Percentiles rank a stretch among this genome's conserved stretches.
These are phyloP conservation scores for Pythium biforme DNA, from an alignment of 352 stramenopile species.

Conservation along the genomic window DNA sequence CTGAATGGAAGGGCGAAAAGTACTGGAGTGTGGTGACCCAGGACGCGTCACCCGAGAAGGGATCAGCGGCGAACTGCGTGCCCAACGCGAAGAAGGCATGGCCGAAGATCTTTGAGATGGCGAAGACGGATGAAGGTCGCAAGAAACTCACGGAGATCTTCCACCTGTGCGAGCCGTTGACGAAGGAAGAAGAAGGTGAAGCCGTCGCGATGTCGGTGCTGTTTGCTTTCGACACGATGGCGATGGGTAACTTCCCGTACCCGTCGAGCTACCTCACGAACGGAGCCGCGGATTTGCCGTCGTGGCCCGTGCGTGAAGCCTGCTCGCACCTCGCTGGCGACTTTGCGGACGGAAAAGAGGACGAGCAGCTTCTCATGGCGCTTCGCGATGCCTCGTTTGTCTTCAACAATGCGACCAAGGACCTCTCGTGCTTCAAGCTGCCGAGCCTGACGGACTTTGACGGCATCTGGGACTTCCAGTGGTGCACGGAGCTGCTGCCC, in stretches of 20 bases:
- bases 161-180: constrained; percentile 61
- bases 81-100: constrained; percentile 83
- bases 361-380: constrained; percentile 44
- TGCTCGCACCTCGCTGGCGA: constrained; percentile 69
- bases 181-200: constrained; percentile 41
- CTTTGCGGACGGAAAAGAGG: constrained; percentile 32
- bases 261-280: constrained; percentile 91
- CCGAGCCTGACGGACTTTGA: constrained; percentile 70
- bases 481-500: constrained; percentile 91
- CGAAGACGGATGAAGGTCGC: constrained; percentile 54
- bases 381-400: constrained; percentile 75
- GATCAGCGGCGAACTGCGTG: constrained; percentile 73
- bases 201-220: constrained; percentile 71
- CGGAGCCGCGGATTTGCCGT: constrained; percentile 67
- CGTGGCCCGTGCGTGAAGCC: constrained; percentile 91
- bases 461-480: constrained; percentile 92
- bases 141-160: constrained; percentile 60
- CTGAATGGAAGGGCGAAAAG: constrained; percentile 59
- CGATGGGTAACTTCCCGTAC: constrained; percentile 96
- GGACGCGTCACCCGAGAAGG: constrained; percentile 66
- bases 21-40: constrained; percentile 85
- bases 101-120: constrained; percentile 70
- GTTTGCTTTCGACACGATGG: constrained; percentile 91
- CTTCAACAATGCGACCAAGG: constrained; percentile 88
- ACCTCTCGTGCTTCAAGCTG: constrained; percentile 72